Percentiles rank a stretch among this genome's conserved stretches.
These are phyloP conservation scores for Coriaria nepalensis DNA, from an alignment of 306 rosid species.

Conservation along the genomic window DNA sequence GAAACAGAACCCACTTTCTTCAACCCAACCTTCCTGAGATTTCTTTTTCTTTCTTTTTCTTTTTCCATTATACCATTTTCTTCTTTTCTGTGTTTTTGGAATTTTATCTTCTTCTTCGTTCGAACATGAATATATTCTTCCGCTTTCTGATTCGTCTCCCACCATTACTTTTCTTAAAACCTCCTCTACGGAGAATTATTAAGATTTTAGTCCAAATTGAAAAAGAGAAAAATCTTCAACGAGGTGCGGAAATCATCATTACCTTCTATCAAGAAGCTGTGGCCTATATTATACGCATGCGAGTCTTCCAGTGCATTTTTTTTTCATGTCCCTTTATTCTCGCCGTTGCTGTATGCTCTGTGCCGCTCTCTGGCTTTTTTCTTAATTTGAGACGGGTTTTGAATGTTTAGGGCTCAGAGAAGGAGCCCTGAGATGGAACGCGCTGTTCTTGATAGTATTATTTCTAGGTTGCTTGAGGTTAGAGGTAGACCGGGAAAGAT, in stretches of 20 bases:
- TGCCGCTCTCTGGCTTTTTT: conserved; percentile 5
- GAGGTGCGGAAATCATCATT: no score
- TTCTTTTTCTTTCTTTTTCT: background rate
- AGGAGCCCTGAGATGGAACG: conserved; percentile 34
- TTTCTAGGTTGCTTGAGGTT: conserved; percentile 51
- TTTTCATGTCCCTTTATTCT: background rate
- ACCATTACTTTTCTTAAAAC: conserved; percentile 26
- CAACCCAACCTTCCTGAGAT: no score
- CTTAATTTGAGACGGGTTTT: conserved; percentile 2
- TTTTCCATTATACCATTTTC: background rate
- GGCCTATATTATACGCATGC: no score
- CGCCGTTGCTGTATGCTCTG: conserved; percentile 11
- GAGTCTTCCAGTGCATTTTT: no score
- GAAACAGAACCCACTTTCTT: no score
- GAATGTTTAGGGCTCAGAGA: background rate
- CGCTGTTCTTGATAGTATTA: conserved; percentile 49
- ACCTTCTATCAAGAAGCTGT: no score
- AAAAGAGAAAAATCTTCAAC: background rate
- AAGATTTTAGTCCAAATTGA: background rate
- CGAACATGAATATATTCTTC: conserved; percentile 1
- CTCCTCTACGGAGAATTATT: background rate
- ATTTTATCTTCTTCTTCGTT: conserved; percentile 1
- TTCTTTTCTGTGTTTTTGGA: background rate
- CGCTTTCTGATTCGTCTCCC: conserved; percentile 20
- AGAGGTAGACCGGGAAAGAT: conserved; percentile 59